A percentile compares a stretch with the other conserved stretches of the same genome.
phyloP scores from a whole-genome alignment of 2,329 filamentous ascomycete genomes.

The Phialophora expanda region DNA sequence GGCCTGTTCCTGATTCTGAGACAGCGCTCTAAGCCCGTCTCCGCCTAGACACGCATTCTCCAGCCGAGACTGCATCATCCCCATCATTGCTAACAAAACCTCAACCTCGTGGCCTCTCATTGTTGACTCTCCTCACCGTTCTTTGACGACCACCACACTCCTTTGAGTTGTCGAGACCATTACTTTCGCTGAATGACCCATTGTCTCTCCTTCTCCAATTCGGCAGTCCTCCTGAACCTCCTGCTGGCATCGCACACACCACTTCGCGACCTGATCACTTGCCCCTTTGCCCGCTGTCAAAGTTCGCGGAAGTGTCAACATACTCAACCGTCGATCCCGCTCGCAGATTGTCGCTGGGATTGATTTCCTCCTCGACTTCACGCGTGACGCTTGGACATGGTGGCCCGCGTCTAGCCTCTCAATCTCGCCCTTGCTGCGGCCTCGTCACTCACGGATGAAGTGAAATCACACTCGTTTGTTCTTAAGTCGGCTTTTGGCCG shows the following conservation, averaged over 20 bases:
- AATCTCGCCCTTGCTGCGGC: slow-evolving; percentile 10
- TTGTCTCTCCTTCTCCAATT: neutral
- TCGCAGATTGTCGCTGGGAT: neutral
- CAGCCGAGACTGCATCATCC: neutral
- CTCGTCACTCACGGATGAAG: slow-evolving; percentile 3
- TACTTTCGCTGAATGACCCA: neutral
- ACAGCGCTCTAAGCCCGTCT: slow-evolving; percentile 23
- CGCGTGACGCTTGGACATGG: neutral
- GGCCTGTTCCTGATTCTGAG: slow-evolving; percentile 31
- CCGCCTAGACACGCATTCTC: slow-evolving; percentile 8
- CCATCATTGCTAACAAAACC: neutral
- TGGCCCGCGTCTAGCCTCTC: neutral
- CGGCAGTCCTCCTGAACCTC: neutral
- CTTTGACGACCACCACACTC: slow-evolving; percentile 7
- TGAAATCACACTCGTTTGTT: neutral
- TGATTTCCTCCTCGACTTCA: neutral
- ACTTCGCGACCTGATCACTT: slow-evolving; percentile 3
- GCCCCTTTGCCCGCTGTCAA: slow-evolving; percentile 2
- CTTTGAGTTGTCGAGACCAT: slow-evolving; percentile 10
- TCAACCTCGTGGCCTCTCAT: slow-evolving; percentile 1
- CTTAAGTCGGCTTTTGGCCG: neutral
- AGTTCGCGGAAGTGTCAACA: neutral
- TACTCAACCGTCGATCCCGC: neutral
- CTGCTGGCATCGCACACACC: neutral
- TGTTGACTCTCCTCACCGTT: slow-evolving; percentile 5